Evolutionary conservation across 2,329 filamentous ascomycete genomes (phyloP).

Genomic region (Penicillium sp.): DNA sequence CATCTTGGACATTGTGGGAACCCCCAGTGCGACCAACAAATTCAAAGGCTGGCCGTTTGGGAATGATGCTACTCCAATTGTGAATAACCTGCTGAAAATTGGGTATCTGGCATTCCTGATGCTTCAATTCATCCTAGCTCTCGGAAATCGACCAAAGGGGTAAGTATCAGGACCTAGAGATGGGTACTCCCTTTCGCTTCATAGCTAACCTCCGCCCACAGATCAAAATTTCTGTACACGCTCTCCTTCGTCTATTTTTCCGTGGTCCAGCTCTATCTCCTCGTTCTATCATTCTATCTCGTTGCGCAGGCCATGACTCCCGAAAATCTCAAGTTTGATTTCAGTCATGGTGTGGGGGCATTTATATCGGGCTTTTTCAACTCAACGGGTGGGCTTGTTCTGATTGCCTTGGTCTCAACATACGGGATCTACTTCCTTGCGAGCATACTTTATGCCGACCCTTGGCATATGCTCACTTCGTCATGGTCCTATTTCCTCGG

Average conservation of each 20-base stretch:
- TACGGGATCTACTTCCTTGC: slow-evolving; percentile 92
- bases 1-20: slow-evolving; percentile 91
- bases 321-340: slow-evolving; percentile 63
- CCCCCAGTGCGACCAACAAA: slow-evolving; percentile 46
- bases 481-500: slow-evolving; percentile 83
- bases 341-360: slow-evolving; percentile 49
- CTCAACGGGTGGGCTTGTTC: slow-evolving; percentile 69
- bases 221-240: slow-evolving; percentile 77
- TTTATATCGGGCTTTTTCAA: slow-evolving; percentile 73
- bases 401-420: slow-evolving; percentile 80
- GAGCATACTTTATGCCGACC: slow-evolving; percentile 90
- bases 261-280: slow-evolving; percentile 56
- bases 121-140: slow-evolving; percentile 84
- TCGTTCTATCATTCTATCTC: slow-evolving; percentile 53
- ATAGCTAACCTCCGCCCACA: slow-evolving; percentile 3
- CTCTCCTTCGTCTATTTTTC: slow-evolving; percentile 77
- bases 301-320: slow-evolving; percentile 61
- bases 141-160: slow-evolving; percentile 90
- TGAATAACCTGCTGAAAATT: slow-evolving; percentile 84
- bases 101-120: slow-evolving; percentile 80
- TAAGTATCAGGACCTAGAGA: neutral
- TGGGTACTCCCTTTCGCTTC: no score
- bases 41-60: slow-evolving; percentile 79
- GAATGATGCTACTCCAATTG: slow-evolving; percentile 68
- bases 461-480: slow-evolving; percentile 98